These are phyloP conservation scores for Scedosporium apiospermum DNA, from an alignment of 2,329 filamentous ascomycete species.

Conservation along the genomic window DNA sequence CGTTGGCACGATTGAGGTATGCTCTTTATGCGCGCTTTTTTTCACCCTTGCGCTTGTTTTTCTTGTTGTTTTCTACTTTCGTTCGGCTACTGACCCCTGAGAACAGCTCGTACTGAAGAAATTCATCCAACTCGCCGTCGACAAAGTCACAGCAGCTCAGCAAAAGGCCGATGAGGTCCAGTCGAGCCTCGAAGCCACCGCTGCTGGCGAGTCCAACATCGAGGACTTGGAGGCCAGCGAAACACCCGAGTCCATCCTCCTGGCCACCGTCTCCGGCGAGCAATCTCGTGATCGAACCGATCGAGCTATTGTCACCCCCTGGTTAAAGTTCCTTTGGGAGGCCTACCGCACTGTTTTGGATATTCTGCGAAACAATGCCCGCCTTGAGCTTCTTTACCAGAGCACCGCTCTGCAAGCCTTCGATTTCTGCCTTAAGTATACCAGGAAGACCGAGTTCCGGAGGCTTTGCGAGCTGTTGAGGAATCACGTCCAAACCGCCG, in stretches of 20 bases:
- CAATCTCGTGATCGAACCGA: slow-evolving; percentile 96
- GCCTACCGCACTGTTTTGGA: slow-evolving; percentile 97
- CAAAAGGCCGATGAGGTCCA: slow-evolving; percentile 93
- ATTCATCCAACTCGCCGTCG: slow-evolving; percentile 94
- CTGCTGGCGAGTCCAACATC: slow-evolving; percentile 52
- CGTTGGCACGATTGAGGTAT: slow-evolving; percentile 90
- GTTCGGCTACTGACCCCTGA: slow-evolving; percentile 2
- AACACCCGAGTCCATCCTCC: slow-evolving; percentile 94
- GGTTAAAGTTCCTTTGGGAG: slow-evolving; percentile 99
- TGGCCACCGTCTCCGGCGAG: slow-evolving; percentile 95
- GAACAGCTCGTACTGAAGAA: slow-evolving; percentile 79
- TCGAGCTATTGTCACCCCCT: slow-evolving; percentile 94
- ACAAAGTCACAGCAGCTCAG: slow-evolving; percentile 93
- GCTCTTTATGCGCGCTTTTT: slow-evolving; percentile 10
- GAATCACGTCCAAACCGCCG: slow-evolving; percentile 97
- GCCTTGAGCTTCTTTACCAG: slow-evolving; percentile 96
- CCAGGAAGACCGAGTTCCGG: slow-evolving; percentile 97
- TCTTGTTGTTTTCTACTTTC: background rate
- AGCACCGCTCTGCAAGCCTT: slow-evolving; percentile 96
- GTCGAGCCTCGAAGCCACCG: slow-evolving; percentile 67
- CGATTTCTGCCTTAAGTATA: slow-evolving; percentile 97
- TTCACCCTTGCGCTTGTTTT: background rate
- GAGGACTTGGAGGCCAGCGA: slow-evolving; percentile 96
- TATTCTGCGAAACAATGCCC: slow-evolving; percentile 97
- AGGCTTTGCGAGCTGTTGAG: slow-evolving; percentile 95